Percentiles rank a stretch among this genome's conserved stretches.
These are phyloP conservation scores for Capsicum chinense DNA, from an alignment of 257 asterid species.

Conservation along the genomic window DNA sequence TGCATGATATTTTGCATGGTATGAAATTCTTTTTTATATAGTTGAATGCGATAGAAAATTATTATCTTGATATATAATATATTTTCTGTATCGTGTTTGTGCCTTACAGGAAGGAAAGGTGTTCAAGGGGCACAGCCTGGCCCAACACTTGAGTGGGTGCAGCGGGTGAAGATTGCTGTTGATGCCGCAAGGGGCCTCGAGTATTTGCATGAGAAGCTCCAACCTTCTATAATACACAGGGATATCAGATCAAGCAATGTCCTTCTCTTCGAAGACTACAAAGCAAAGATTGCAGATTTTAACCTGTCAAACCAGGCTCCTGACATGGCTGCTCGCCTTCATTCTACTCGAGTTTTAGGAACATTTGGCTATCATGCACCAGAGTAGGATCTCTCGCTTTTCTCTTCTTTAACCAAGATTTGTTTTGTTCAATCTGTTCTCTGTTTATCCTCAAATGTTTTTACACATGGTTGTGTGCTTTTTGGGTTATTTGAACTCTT, in stretches of 20 bases:
- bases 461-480: not conserved
- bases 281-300: slow-evolving; percentile 92
- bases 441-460: slow-evolving; percentile 6
- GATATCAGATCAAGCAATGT: slow-evolving; percentile 98
- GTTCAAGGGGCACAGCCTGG: slow-evolving; percentile 99
- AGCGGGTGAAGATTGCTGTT: slow-evolving; percentile 91
- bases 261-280: slow-evolving; percentile 89
- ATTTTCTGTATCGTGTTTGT: not conserved
- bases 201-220: slow-evolving; percentile 90
- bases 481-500: slow-evolving; percentile 18
- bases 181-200: slow-evolving; percentile 98
- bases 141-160: slow-evolving; percentile 97
- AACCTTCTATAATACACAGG: slow-evolving; percentile 85
- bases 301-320: slow-evolving; percentile 98
- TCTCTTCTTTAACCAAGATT: slow-evolving; percentile 28
- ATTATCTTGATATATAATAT: not conserved
- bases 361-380: slow-evolving; percentile 99
- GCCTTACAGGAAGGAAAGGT: slow-evolving; percentile 87
- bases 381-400: slow-evolving; percentile 60
- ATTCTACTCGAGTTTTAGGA: slow-evolving; percentile 96
- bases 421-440: not conserved
- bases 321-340: slow-evolving; percentile 99
- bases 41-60: not conserved
- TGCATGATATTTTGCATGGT: slow-evolving; percentile 97
- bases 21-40: slow-evolving; percentile 24